A percentile compares a stretch with the other conserved stretches of the same genome.
phyloP scores from a whole-genome alignment of 805 yeast species.

The Teunomyces stri region DNA sequence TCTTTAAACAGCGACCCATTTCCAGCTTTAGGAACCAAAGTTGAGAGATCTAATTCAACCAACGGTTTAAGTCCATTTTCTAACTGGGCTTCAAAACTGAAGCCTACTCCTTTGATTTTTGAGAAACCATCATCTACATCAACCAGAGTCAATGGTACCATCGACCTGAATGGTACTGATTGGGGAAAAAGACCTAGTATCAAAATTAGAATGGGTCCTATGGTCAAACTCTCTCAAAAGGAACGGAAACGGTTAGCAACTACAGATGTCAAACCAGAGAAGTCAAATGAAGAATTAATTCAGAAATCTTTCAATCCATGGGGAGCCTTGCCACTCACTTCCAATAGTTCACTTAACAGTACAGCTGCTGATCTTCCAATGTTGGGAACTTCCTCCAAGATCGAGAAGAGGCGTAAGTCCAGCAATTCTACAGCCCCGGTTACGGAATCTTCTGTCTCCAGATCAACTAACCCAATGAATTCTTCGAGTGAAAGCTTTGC shows the following conservation, averaged over 20 bases:
- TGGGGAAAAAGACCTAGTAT: constrained; percentile 10
- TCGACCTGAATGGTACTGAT: constrained; percentile 4
- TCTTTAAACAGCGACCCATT: constrained; percentile 1
- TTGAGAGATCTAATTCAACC: background rate
- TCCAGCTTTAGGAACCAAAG: constrained; percentile 4
- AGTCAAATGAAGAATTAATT: background rate
- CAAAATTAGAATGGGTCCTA: constrained; percentile 35
- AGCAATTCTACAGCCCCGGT: background rate
- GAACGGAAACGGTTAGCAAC: constrained; percentile 47
- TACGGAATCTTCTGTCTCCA: background rate
- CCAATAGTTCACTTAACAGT: background rate
- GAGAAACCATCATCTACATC: constrained; percentile 4
- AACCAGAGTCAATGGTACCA: background rate
- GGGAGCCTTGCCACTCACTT: background rate
- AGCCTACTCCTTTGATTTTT: constrained; percentile 11
- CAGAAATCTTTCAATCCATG: constrained; percentile 6
- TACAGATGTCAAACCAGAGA: background rate
- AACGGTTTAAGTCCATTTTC: constrained; percentile 24
- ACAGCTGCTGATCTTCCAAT: background rate
- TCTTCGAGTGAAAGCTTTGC: background rate
- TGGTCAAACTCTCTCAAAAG: constrained; percentile 54
- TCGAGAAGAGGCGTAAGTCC: background rate
- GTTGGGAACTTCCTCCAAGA: background rate
- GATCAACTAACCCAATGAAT: background rate
- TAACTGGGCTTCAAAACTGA: constrained; percentile 24